Evolutionary conservation across 1,284 basidiomycete genomes (phyloP).

Genomic region (Ustilago hordei): DNA sequence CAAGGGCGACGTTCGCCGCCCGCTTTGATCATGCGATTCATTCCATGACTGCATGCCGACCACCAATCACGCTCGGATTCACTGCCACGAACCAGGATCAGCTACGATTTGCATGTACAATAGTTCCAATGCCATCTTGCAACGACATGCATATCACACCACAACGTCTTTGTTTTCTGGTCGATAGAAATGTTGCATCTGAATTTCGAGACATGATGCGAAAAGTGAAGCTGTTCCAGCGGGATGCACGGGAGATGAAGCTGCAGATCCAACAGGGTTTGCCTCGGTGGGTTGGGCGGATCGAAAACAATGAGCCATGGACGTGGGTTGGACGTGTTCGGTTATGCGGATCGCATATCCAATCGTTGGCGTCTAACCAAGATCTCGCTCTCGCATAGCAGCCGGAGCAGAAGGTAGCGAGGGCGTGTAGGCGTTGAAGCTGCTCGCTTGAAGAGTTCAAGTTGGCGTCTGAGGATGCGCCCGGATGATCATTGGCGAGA

Average conservation of each 20-base stretch:
- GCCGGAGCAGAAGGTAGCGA: background rate
- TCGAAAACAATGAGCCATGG: background rate
- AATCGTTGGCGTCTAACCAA: background rate
- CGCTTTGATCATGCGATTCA: background rate
- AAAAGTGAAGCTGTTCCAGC: background rate
- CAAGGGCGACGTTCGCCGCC: background rate
- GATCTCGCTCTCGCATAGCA: background rate
- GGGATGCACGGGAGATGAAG: background rate
- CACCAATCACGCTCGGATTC: background rate
- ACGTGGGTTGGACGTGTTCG: background rate
- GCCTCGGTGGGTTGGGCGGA: background rate
- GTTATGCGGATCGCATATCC: background rate
- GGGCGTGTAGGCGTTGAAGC: background rate
- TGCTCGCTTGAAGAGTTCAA: background rate
- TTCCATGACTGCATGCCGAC: background rate
- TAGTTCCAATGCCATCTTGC: background rate
- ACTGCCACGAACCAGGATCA: background rate
- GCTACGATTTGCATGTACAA: constrained; percentile 5
- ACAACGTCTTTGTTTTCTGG: background rate
- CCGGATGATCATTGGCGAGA: background rate
- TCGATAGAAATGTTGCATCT: background rate
- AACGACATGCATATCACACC: constrained; percentile 1
- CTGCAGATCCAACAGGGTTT: background rate
- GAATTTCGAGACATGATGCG: background rate
- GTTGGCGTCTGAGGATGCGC: background rate